A percentile compares a stretch with the other conserved stretches of the same genome.
Evolutionary conservation across 2,329 filamentous ascomycete genomes (phyloP).

Genomic region (Scedosporium apiospermum): DNA sequence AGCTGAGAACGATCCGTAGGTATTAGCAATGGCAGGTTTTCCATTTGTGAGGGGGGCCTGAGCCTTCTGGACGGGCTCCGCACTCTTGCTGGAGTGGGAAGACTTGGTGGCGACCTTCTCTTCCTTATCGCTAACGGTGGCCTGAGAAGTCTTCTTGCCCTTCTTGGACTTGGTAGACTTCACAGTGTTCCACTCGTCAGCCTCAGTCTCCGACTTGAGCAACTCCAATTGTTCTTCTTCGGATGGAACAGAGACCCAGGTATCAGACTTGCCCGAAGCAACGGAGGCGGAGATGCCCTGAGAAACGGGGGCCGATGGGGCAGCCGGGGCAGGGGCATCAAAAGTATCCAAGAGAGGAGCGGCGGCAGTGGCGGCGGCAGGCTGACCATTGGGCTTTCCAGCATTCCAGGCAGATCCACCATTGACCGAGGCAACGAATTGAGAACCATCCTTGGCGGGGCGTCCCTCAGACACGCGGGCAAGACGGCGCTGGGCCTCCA

Average conservation of each 20-base stretch:
- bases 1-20: conserved; percentile 39
- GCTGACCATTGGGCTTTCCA: conserved; percentile 20
- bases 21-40: conserved; percentile 18
- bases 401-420: conserved; percentile 34
- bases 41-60: conserved; percentile 17
- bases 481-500: conserved; percentile 75
- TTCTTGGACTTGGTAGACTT: conserved; percentile 28
- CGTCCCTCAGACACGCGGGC: conserved; percentile 77
- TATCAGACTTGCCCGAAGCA: conserved; percentile 24
- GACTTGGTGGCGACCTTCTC: conserved; percentile 3
- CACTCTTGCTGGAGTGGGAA: conserved; percentile 12
- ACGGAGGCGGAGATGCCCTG: conserved; percentile 22
- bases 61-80: conserved; percentile 11
- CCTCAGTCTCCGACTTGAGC: conserved; percentile 36
- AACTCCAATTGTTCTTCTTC: conserved; percentile 55
- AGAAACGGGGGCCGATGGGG: conserved; percentile 14
- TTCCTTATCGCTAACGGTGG: conserved; percentile 6
- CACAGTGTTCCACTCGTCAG: conserved; percentile 49
- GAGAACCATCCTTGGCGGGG: conserved; percentile 69
- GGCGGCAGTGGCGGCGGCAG: conserved; percentile 20
- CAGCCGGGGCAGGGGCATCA: neutral
- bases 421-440: conserved; percentile 39
- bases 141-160: conserved; percentile 30
- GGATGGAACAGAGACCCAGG: conserved; percentile 44
- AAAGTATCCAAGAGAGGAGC: conserved; percentile 50